phyloP scores from a whole-genome alignment of 2,329 filamentous ascomycete species.

The Beauveria bassiana region DNA sequence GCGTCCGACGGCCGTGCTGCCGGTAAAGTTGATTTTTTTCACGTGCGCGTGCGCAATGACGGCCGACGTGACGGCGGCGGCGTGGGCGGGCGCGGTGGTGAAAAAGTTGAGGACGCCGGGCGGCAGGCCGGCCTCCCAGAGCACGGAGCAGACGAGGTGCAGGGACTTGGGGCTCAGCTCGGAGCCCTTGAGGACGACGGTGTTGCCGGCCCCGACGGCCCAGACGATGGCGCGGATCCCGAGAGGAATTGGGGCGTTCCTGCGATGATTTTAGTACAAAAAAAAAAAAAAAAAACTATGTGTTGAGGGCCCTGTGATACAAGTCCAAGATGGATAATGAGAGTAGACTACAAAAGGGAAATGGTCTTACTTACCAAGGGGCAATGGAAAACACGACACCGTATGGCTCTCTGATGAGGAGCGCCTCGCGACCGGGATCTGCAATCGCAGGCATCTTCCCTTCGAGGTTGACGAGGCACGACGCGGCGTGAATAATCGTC shows the following conservation, averaged over 20 bases:
- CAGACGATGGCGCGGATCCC: conserved; percentile 44
- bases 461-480: conserved; percentile 30
- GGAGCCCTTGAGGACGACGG: conserved; percentile 60
- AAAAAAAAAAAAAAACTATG: too few species aligned
- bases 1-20: conserved; percentile 33
- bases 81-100: conserved; percentile 53
- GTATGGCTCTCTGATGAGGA: conserved; percentile 18
- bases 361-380: conserved; percentile 20
- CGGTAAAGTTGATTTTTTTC: conserved; percentile 37
- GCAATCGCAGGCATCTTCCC: conserved; percentile 29
- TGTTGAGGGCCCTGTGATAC: too few species aligned
- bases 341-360: not conserved
- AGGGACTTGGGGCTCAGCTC: conserved; percentile 56
- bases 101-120: conserved; percentile 63
- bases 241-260: conserved; percentile 45
- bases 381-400: conserved; percentile 24
- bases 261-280: conserved; percentile 14
- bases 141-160: conserved; percentile 50
- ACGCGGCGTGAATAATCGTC: conserved; percentile 36
- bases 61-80: conserved; percentile 53
- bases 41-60: conserved; percentile 47
- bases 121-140: conserved; percentile 65
- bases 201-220: conserved; percentile 65
- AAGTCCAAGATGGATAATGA: too few species aligned
- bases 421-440: conserved; percentile 29